A percentile compares a stretch with the other conserved stretches of the same genome.
phyloP scores from a whole-genome alignment of 352 stramenopile genomes.

The Phytophthora aleatoria region DNA sequence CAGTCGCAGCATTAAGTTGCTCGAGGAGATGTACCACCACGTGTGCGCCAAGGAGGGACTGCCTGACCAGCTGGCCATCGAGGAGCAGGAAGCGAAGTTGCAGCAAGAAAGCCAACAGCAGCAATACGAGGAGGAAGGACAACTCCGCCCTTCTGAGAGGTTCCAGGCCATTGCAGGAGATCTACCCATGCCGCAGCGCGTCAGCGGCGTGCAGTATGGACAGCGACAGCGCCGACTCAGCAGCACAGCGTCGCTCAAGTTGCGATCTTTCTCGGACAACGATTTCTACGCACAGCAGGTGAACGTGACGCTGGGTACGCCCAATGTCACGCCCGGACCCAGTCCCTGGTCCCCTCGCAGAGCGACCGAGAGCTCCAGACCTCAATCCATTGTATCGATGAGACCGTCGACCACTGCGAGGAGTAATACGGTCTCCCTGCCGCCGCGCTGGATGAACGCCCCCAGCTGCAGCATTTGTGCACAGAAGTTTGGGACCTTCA shows the following conservation, averaged over 20 bases:
- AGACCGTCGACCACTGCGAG: slow-evolving; percentile 36
- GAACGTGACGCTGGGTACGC: slow-evolving; percentile 14
- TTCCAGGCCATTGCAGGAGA: slow-evolving; percentile 48
- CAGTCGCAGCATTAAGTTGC: slow-evolving; percentile 65
- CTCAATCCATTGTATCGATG: slow-evolving; percentile 47
- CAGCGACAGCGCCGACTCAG: slow-evolving; percentile 40
- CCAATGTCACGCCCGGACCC: slow-evolving; percentile 12
- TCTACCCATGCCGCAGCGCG: slow-evolving; percentile 20
- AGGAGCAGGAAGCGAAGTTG: slow-evolving; percentile 41
- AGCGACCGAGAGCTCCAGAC: slow-evolving; percentile 36
- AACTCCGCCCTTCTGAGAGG: slow-evolving; percentile 35
- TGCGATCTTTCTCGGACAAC: slow-evolving; percentile 71
- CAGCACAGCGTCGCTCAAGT: slow-evolving; percentile 56
- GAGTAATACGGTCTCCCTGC: slow-evolving; percentile 57
- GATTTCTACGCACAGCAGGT: slow-evolving; percentile 59
- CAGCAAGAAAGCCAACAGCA: slow-evolving; percentile 23
- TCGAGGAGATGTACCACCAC: slow-evolving; percentile 90
- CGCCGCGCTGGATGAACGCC: slow-evolving; percentile 84
- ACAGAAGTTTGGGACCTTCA: slow-evolving; percentile 79
- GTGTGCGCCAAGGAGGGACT: slow-evolving; percentile 75
- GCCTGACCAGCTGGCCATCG: slow-evolving; percentile 56
- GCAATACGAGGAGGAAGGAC: slow-evolving; percentile 20
- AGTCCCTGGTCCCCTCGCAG: slow-evolving; percentile 37
- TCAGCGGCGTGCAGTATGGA: slow-evolving; percentile 25
- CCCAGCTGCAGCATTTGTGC: slow-evolving; percentile 86